Evolutionary conservation across 2,329 filamentous ascomycete genomes (phyloP), one percentile per base, ranked within the genome.

Genomic region (Botrytis sinoallii): DNA sequence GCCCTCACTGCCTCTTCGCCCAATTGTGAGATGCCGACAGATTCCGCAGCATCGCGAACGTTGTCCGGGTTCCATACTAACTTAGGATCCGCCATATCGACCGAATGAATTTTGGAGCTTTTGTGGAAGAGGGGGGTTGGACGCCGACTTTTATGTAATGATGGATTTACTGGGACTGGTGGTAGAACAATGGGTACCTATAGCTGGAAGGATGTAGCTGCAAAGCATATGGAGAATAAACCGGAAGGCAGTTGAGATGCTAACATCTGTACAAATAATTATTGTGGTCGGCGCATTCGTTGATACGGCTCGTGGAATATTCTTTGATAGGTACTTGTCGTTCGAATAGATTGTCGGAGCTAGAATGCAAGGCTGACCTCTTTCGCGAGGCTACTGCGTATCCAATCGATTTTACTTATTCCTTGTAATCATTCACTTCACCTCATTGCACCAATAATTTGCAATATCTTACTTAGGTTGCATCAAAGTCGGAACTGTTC

Each of bases 51-150:
- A 82, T 99, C 96, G 79, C 91, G 91, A 79, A 99, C 93, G 79
- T 97, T 98, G 80, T 99, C 96, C 29, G 93, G 91, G 81, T 98
- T 98, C 96, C 96, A 98, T 78, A 98, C 90, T 40, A 91, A 85
- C 80, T 82, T 81, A 66, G 74, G 76, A 65, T 81, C 80, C 8
- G 77, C 68, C 78, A 79, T 79, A 1, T 9, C 32, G 38, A 42
- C 42, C 10, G 7, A 57, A 16, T 57, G 66, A 32, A 38, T n/a
- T 42, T 16, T 44, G 5, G 22, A 32, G 16, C 20, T 57, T 46
- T 46, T 22, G 44, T 46, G 44, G 44, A 57, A 12, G 66, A 57
- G 38, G 65, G 10, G 35, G 20, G 44, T 38, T 4, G 55, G 22
- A 38, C 68, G 52, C 22, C 25, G 40, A 46, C 38, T 32, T n/a